Evolutionary conservation across 257 asterid genomes (phyloP).

Genomic region (Thymus quinquecostatus): DNA sequence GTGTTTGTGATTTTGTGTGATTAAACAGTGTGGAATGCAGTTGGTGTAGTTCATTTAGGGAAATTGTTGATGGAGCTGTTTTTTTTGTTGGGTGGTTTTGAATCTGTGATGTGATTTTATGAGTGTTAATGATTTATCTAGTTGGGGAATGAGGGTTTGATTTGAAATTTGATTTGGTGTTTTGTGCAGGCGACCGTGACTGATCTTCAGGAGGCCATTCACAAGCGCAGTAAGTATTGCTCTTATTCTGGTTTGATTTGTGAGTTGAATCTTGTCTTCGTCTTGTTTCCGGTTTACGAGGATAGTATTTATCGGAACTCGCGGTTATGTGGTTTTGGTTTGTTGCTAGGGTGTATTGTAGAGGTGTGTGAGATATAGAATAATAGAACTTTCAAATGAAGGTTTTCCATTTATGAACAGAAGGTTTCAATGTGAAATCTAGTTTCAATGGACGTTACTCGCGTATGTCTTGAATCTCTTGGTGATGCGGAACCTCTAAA

Average conservation of each 20-base stretch:
- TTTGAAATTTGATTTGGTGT: conserved; percentile 37
- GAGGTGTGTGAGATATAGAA: not conserved
- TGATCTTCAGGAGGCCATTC: conserved; percentile 93
- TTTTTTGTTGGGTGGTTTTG: not conserved
- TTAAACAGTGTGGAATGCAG: not conserved
- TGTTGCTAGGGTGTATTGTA: not conserved
- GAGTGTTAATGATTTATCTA: not conserved
- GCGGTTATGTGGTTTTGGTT: conserved; percentile 18
- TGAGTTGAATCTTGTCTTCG: conserved; percentile 7
- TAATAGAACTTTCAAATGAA: not conserved
- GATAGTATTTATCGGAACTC: not conserved
- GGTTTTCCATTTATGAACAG: not conserved
- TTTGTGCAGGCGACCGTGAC: conserved; percentile 78
- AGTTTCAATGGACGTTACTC: not conserved
- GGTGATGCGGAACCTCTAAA: no score
- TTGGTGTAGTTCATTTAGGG: conserved; percentile 9
- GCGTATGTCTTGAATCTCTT: conserved; percentile 6
- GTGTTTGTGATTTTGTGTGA: not conserved
- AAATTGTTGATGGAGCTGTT: not conserved
- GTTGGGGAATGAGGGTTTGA: conserved; percentile 8
- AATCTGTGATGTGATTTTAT: not conserved
- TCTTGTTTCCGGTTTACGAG: not conserved
- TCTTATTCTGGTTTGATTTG: conserved; percentile 16
- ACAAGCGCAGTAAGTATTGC: conserved; percentile 65
- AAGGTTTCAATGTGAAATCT: not conserved